Evolutionary conservation across 805 yeast genomes (phyloP), one percentile per base, ranked within the genome.

Genomic region (Suhomyces xylopsoci): DNA sequence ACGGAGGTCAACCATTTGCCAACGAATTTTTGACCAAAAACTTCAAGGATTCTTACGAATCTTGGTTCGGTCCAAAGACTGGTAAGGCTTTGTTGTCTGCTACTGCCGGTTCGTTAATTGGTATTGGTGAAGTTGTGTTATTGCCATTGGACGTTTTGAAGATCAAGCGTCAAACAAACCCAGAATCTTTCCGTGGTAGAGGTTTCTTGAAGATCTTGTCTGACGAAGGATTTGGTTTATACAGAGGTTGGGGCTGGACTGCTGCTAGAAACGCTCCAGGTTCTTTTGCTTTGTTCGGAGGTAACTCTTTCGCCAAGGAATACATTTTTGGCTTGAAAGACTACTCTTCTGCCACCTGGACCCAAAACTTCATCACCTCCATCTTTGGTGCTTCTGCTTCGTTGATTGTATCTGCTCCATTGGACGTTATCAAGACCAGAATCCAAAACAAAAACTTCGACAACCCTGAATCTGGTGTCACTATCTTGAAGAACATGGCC

Each of bases 221-320:
- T 51, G 99, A 94, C 68, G 99, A 94, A 76, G 98, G 99, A 17
- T 80, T 90, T 54, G 90, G 94, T 22, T 79, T 94, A 62, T 94
- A 94, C 78, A 82, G 97, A 69, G 99, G 99, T 60, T 92, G 97
- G 96, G 98, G 97, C 54, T 94, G 99, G 99, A 94, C 99, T 55
- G 96, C 96, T 62, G 99, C 99, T 44, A 87, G 99, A 82, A 94
- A 94, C 70, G 97, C 98, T 2, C 99, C 99, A 38, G 99, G 99
- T 55, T 90, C 97, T 2, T 94, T 94, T 67, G 97, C 98, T 15
- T 79, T 94, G 53, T 94, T 94, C 62, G 99, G 99, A 62, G 99
- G 98, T 75, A 91, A 93, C 67, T 97, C 99, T 14, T 94, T 94
- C 69, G 98, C 99, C 56, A 94, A 94, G 77, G 99, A 94, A 76